A percentile compares a stretch with the other conserved stretches of the same genome.
Conservation (phyloP, 1,284 basidiomycete genomes). For the Cutaneotrichosporon sp. region DNA sequence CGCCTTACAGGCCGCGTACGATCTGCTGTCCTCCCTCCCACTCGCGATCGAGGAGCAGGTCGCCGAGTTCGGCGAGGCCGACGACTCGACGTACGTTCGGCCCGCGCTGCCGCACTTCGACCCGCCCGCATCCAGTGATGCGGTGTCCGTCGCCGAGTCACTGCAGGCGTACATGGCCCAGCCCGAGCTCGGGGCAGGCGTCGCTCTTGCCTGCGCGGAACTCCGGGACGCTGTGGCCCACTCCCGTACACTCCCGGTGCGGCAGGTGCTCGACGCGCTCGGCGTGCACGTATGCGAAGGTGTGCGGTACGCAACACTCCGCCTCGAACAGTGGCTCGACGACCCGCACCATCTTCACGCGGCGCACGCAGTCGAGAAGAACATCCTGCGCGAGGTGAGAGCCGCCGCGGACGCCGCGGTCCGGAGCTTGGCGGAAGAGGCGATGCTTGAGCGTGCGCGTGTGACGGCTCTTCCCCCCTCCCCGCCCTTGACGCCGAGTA, state of each 20-base stretch:
- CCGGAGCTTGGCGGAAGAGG: constrained; percentile 9
- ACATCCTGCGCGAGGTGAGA: constrained; percentile 7
- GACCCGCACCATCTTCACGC: constrained; percentile 10
- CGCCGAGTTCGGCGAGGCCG: constrained; percentile 5
- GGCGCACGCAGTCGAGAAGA: neutral
- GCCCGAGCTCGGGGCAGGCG: constrained; percentile 10
- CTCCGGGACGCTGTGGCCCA: constrained; percentile 27
- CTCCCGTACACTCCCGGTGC: constrained; percentile 28
- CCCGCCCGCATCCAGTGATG: neutral
- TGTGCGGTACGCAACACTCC: constrained; percentile 10
- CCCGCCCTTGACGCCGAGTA: neutral
- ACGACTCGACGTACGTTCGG: constrained; percentile 19
- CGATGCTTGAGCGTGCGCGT: constrained; percentile 3
- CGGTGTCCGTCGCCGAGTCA: neutral
- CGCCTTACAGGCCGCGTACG: neutral
- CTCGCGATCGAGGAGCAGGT: neutral
- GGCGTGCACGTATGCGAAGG: constrained; percentile 27
- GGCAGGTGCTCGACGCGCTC: constrained; percentile 28
- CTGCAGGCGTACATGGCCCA: constrained; percentile 18
- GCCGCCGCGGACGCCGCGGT: neutral
- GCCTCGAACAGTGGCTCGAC: constrained; percentile 23
- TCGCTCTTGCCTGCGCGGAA: constrained; percentile 22
- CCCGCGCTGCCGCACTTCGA: constrained; percentile 18
- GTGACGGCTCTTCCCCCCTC: constrained; percentile 3
- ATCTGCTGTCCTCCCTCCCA: constrained; percentile 1